A percentile compares a stretch with the other conserved stretches of the same genome.
These are phyloP conservation scores for Pichia sp. DNA, from an alignment of 1,139 yeast species.

Conservation along the genomic window DNA sequence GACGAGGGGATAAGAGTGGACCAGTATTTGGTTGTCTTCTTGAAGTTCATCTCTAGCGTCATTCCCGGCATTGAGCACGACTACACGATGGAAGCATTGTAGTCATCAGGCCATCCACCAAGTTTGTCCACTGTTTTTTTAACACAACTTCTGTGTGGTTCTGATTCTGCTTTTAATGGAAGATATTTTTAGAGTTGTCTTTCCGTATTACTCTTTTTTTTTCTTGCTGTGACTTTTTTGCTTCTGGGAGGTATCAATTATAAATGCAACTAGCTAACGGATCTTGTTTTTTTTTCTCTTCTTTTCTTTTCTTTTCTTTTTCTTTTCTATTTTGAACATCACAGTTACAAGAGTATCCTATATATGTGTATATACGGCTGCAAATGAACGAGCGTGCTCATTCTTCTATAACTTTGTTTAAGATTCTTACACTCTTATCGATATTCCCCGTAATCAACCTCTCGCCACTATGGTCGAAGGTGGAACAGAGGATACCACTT, in stretches of 20 bases:
- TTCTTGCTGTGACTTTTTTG: not conserved
- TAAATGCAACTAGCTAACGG: not conserved
- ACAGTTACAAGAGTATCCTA: not conserved
- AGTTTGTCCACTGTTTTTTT: not conserved
- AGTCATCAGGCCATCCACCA: not conserved
- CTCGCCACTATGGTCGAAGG: constrained; percentile 85
- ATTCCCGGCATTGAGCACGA: constrained; percentile 98
- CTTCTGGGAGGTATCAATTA: constrained; percentile 4
- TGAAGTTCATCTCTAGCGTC: constrained; percentile 92
- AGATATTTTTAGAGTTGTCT: not conserved
- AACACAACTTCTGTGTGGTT: not conserved
- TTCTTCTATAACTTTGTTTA: constrained; percentile 51
- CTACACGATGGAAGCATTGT: constrained; percentile 88
- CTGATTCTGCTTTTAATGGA: not conserved
- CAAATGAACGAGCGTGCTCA: not conserved
- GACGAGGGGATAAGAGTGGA: constrained; percentile 69
- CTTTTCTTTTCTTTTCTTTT: too few relatives aligned
- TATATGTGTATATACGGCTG: too few relatives aligned
- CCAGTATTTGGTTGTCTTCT: constrained; percentile 80
- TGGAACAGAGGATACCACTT: constrained; percentile 63
- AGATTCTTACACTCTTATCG: constrained; percentile 82
- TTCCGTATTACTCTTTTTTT: not conserved
- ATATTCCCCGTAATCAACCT: constrained; percentile 83
- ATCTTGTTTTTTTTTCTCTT: too few relatives aligned
- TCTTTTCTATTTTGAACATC: too few relatives aligned